Evolutionary conservation across 306 rosid species (phyloP).

Genomic region (Hippophae tibetana): DNA sequence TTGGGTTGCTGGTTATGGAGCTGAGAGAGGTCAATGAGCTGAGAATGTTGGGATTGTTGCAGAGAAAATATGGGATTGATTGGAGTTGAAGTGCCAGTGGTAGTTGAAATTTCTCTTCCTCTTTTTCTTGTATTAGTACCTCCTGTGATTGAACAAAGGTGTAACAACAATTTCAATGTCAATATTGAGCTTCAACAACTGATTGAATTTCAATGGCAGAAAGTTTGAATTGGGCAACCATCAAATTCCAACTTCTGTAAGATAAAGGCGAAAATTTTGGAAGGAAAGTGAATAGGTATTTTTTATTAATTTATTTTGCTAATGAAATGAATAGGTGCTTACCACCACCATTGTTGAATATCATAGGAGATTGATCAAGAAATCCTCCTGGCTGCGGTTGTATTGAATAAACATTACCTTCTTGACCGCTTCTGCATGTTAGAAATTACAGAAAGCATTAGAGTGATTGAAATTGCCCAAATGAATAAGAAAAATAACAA

Average conservation of each 20-base stretch:
- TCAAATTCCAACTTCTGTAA: background rate
- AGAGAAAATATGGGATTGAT: slow-evolving; percentile 46
- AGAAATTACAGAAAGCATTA: slow-evolving; percentile 1
- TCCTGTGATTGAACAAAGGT: slow-evolving; percentile 9
- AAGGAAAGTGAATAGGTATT: background rate
- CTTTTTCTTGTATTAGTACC: slow-evolving; percentile 52
- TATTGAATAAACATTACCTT: slow-evolving; percentile 57
- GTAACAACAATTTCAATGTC: background rate
- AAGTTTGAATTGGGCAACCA: background rate
- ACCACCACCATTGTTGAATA: slow-evolving; percentile 61
- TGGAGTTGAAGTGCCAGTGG: slow-evolving; percentile 26
- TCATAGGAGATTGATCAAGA: slow-evolving; percentile 58
- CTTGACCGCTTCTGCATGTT: slow-evolving; percentile 54
- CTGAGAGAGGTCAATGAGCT: slow-evolving; percentile 69
- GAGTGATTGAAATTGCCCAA: background rate
- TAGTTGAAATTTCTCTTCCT: slow-evolving; percentile 53
- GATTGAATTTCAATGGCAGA: background rate
- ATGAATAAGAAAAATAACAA: background rate
- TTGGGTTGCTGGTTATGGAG: slow-evolving; percentile 58
- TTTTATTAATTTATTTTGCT: background rate
- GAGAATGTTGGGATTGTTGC: slow-evolving; percentile 46
- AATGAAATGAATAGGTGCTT: background rate
- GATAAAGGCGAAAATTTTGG: background rate
- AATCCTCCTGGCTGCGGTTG: slow-evolving; percentile 49
- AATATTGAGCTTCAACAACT: background rate